Conservation (phyloP, 768 basidiomycete genomes). For the Agrocybe chaxingu region DNA sequence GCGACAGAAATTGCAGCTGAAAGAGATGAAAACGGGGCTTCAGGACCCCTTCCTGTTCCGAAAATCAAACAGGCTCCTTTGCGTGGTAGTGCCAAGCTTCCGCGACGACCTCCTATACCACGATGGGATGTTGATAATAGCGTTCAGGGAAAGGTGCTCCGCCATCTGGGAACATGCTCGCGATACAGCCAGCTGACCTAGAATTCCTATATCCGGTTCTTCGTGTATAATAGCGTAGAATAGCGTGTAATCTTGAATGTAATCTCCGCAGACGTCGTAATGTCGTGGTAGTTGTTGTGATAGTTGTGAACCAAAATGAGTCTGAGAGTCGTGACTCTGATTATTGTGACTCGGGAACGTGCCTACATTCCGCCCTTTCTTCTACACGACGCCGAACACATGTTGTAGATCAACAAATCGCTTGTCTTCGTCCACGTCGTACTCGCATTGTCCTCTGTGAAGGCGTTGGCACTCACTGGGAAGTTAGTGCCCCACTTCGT, state of each 20-base stretch:
- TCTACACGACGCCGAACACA: constrained; percentile 24
- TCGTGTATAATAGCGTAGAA: no score
- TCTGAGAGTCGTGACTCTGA: constrained; percentile 5
- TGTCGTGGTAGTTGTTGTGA: no score
- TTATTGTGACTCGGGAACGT: constrained; percentile 18
- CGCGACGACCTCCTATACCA: constrained; percentile 21
- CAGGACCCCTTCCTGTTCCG: constrained; percentile 2
- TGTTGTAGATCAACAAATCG: constrained; percentile 30
- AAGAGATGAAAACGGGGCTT: constrained; percentile 9
- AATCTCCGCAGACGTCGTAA: no score
- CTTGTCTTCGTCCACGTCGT: constrained; percentile 12
- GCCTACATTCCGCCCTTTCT: constrained; percentile 24
- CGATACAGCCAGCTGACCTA: no score
- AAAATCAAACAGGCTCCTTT: constrained; percentile 18
- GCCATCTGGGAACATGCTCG: background rate
- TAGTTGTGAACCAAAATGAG: background rate
- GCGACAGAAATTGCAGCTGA: constrained; percentile 7
- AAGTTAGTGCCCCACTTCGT: constrained; percentile 5
- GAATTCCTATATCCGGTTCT: no score
- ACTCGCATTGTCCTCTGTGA: constrained; percentile 24
- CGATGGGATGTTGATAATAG: constrained; percentile 19
- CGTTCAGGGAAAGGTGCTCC: background rate
- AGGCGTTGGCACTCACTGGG: constrained; percentile 28
- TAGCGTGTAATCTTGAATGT: no score
- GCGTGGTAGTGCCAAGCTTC: constrained; percentile 20